Evolutionary conservation across 1,139 yeast species (phyloP).

Genomic region (Blastobotrys apis): DNA sequence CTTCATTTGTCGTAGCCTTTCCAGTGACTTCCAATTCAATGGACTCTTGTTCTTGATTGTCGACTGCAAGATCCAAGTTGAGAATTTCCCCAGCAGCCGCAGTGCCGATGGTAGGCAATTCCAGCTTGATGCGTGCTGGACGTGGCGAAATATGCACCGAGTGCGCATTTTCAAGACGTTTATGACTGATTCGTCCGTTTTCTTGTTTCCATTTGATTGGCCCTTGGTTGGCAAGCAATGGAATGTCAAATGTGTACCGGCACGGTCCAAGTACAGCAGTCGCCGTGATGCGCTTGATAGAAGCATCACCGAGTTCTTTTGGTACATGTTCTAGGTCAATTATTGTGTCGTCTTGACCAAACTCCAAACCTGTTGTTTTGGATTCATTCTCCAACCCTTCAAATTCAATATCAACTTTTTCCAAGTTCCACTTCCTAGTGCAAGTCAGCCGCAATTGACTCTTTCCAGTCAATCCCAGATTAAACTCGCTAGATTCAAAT

Average conservation of each 20-base stretch:
- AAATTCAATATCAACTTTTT: slow-evolving; percentile 10
- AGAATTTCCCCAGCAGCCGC: slow-evolving; percentile 33
- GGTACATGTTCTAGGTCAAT: slow-evolving; percentile 23
- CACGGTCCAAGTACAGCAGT: neutral
- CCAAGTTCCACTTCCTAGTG: slow-evolving; percentile 13
- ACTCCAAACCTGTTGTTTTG: slow-evolving; percentile 7
- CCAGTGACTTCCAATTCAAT: slow-evolving; percentile 25
- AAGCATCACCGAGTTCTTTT: slow-evolving; percentile 23
- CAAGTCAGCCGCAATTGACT: slow-evolving; percentile 24
- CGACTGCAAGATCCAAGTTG: slow-evolving; percentile 19
- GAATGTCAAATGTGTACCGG: slow-evolving; percentile 12
- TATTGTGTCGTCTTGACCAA: neutral
- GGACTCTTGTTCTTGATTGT: slow-evolving; percentile 30
- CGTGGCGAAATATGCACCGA: slow-evolving; percentile 26
- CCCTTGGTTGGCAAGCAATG: neutral
- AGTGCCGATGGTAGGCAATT: slow-evolving; percentile 17
- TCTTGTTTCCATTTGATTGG: slow-evolving; percentile 1
- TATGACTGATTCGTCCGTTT: neutral
- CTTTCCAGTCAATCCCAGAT: slow-evolving; percentile 24
- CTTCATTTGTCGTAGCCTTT: slow-evolving; percentile 19
- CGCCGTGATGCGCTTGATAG: slow-evolving; percentile 6
- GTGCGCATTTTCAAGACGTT: neutral
- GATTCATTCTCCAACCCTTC: slow-evolving; percentile 16
- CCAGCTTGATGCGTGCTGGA: slow-evolving; percentile 28
- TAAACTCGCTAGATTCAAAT: slow-evolving; percentile 24